Base-by-base conservation (phyloP, 805 yeast species). In the Candida jianshihensis region DNA sequence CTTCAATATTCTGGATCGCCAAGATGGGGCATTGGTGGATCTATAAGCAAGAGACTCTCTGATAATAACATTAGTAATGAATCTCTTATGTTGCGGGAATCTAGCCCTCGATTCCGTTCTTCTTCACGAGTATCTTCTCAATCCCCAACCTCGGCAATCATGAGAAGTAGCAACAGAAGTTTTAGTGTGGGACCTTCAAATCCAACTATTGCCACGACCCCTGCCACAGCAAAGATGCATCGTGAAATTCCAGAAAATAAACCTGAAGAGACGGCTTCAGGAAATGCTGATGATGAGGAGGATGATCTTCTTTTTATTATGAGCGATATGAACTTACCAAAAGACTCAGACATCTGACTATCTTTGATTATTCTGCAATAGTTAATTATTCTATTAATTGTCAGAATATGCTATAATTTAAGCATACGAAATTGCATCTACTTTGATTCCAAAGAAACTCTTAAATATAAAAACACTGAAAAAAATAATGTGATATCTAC, bases 221-320 rank as follows among this genome's bases (percentile, higher is more conserved):
- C 50, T 26, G 48, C 57, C 10, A 59, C 55, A 31, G 61, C 61
- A 2, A 53, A 40, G 32, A 46, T 56, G 51, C 57, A 54, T 22
- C 42, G 45, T 29, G 34, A 30, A n/a, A 27, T 36, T 7, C n/a
- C 39, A 3, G 26, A 32, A 15, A 35, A 36, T 19, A 25, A 30
- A 15, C 13, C 11, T 5, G 11, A 21, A 16, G 27, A 27, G n/a
- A n/a, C n/a, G n/a, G n/a, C n/a, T n/a, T n/a, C n/a, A 12, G 20
- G 26, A 15, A 56, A 49, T 11, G 49, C 44, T 1, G 55, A 60
- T 5, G 80, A 75, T 22, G 82, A 75, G 18, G 85, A 79, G 37
- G 86, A 78, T 42, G 85, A 79, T 35, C 59, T 81, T 39, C 58
- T 79, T 32, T 78, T 79, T 54, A 72, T 83, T 17, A 79, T 78